Evolutionary conservation across 331 rosid species (phyloP), one percentile per base, ranked within the genome.

Genomic region (Phaseolus coccineus): DNA sequence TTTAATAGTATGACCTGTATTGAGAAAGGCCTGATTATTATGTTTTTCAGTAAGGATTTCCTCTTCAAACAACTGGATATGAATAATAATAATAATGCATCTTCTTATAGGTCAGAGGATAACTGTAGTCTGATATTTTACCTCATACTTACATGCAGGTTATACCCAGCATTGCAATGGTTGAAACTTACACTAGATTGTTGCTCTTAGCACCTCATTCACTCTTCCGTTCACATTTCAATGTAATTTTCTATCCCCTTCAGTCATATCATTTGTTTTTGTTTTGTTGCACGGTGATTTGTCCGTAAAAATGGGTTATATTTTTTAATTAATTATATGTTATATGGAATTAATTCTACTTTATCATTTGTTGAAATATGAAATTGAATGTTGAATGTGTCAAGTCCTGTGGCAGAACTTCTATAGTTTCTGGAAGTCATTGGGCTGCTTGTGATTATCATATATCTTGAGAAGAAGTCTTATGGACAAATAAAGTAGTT

Each of bases 161-260:
- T 85, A 85, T 91, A 24, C 98, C 99, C 69, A 96, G 93, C 88
- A 89, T 96, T 84, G 98, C 99, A 44, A 90, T 96, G 98, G 98
- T 91, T 57, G 99, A 96, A 85, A 91, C 99, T 12, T 96, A 96
- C 87, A 64, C 91, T 52, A 91, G 99, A 76, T 76, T 96, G 85
- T 90, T 96, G 79, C 98, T 96, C 82, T 76, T 96, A 51, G 87
- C 97, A 27, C 98, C 99, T 64, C 93, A 93, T 80, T 88, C 98
- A 56, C 87, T 96, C 50, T 90, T 93, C 28, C 98, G 99, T 71
- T 90, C 99, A 12, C 99, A 90, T 90, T 96, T 96, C 89, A 90
- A 70, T 76, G 99, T 96, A 91, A 85, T 56, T 84, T 53, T 74
- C 77, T 68, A 74, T 63, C 2, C 81, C 70, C 80, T 77, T 58